These are phyloP conservation scores for Colletotrichum melonis DNA, from an alignment of 2,329 filamentous ascomycete genomes.

Conservation along the genomic window DNA sequence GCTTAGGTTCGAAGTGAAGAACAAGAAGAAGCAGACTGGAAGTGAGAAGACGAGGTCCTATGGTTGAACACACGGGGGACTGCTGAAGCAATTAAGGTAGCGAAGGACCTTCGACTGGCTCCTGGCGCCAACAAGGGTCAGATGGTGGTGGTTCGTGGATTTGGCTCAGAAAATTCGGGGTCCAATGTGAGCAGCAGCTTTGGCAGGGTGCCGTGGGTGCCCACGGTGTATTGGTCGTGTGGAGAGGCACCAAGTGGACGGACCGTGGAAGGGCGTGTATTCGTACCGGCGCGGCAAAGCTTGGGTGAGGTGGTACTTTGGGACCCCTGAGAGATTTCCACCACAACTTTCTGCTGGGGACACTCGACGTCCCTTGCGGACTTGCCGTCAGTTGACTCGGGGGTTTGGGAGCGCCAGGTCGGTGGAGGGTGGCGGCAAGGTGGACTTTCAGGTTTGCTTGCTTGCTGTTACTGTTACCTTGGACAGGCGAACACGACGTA, in stretches of 20 bases:
- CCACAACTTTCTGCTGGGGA: conserved; percentile 8
- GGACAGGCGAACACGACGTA: not conserved
- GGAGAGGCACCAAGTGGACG: not conserved
- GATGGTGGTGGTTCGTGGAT: conserved; percentile 31
- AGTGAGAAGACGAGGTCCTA: conserved; percentile 5
- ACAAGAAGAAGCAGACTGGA: not conserved
- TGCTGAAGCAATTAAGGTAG: conserved; percentile 33
- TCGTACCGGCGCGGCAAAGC: conserved; percentile 15
- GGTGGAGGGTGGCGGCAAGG: conserved; percentile 15
- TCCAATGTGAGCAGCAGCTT: conserved; percentile 24
- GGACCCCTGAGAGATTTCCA: not conserved
- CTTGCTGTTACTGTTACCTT: not conserved
- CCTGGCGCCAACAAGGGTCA: conserved; percentile 16
- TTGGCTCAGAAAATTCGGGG: conserved; percentile 30
- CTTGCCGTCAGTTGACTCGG: conserved; percentile 25
- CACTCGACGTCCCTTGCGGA: conserved; percentile 27
- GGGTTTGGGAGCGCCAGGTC: conserved; percentile 25
- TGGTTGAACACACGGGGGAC: not conserved
- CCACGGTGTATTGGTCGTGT: not conserved
- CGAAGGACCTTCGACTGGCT: conserved; percentile 17
- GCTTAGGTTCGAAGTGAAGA: not conserved
- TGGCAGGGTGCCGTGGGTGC: conserved; percentile 14
- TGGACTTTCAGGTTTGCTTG: conserved; percentile 12
- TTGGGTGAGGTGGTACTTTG: conserved; percentile 14
- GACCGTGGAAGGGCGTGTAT: not conserved